Base-by-base conservation (phyloP, 1,284 basidiomycete species). In the Puccinia coronata region DNA sequence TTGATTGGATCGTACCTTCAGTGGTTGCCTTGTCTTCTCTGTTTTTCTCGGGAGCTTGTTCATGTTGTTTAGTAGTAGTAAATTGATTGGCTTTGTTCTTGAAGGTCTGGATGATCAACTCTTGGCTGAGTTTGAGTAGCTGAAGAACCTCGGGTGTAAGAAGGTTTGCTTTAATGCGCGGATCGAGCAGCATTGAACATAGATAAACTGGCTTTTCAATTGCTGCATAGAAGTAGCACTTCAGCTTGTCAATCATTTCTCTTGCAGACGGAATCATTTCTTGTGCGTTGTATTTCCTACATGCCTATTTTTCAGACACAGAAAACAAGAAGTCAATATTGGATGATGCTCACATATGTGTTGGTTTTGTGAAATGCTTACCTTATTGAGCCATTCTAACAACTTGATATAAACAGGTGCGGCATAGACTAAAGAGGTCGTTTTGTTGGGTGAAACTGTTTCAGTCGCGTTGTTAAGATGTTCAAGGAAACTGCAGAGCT, bases 51-150 rank as follows among this genome's bases (percentile, higher is more conserved):
- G 43, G 36, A 63, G 23, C 23, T 39, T 67, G 1, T 1, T 2
- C 43, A 47, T 47, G 6, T 23, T 65, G 36, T 47, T 9, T 1
- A 20, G 39, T n/a, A 4, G 11, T 65, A 4, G n/a, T n/a, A 23
- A 65, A 65, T 65, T 65, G 23, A 18, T 70, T 11, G 12, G 69
- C 69, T 71, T 71, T 20, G 12, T 8, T 23, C 34, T 71, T 71
- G 69, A 71, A 71, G 2, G 6, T 53, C 6, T 31, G 28, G 6
- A 51, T 25, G 14, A 53, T 18, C 4, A 12, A 0, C 20, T 70
- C 2, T 28, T 49, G 1, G 43, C 12, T 34, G 39, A 49, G 47
- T 4, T 69, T 69, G 5, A 69, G 12, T 16, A 47, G 14, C 4
- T 20, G 16, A 23, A 53, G 2, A 8, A 51, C 25, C 31, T 53